Percentiles rank a stretch among this genome's conserved stretches.
Conservation (phyloP, 1,139 yeast genomes). For the Chernovozyma sophiae-reginae region DNA sequence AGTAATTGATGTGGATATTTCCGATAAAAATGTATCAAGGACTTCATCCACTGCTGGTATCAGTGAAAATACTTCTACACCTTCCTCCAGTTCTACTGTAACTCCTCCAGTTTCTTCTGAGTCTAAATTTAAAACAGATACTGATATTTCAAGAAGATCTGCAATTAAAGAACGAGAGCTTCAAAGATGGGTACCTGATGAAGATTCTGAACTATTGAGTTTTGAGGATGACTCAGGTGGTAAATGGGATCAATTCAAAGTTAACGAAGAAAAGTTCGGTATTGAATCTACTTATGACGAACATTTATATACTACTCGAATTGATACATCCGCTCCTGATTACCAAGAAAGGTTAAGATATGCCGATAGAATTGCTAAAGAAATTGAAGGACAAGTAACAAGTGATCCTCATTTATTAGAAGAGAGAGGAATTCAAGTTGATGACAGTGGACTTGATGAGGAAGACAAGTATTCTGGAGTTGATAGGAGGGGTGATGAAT, state of each 20-base stretch:
- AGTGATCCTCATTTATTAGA: slow-evolving; percentile 83
- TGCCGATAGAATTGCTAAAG: slow-evolving; percentile 79
- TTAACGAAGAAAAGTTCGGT: slow-evolving; percentile 83
- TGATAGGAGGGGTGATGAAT: slow-evolving; percentile 56
- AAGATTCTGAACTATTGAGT: slow-evolving; percentile 30
- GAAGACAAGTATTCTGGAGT: slow-evolving; percentile 97
- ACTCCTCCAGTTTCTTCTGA: slow-evolving; percentile 3
- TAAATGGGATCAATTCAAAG: slow-evolving; percentile 91
- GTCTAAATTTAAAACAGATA: slow-evolving; percentile 67
- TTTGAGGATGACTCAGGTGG: slow-evolving; percentile 37
- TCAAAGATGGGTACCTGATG: slow-evolving; percentile 84
- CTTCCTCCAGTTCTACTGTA: slow-evolving; percentile 2
- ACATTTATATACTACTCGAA: slow-evolving; percentile 80
- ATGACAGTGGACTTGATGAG: slow-evolving; percentile 87
- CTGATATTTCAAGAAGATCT: slow-evolving; percentile 61
- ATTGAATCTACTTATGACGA: slow-evolving; percentile 86
- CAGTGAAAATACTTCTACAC: not conserved
- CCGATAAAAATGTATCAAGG: slow-evolving; percentile 14
- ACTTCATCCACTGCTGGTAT: slow-evolving; percentile 1
- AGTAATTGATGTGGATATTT: slow-evolving; percentile 39
- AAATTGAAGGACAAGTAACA: slow-evolving; percentile 67
- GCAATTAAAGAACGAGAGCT: slow-evolving; percentile 63
- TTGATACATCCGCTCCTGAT: slow-evolving; percentile 72
- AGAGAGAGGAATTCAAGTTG: slow-evolving; percentile 76
- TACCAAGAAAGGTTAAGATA: slow-evolving; percentile 58